Conservation (phyloP, 345 rosid species). For the Hevea brasiliensis region DNA sequence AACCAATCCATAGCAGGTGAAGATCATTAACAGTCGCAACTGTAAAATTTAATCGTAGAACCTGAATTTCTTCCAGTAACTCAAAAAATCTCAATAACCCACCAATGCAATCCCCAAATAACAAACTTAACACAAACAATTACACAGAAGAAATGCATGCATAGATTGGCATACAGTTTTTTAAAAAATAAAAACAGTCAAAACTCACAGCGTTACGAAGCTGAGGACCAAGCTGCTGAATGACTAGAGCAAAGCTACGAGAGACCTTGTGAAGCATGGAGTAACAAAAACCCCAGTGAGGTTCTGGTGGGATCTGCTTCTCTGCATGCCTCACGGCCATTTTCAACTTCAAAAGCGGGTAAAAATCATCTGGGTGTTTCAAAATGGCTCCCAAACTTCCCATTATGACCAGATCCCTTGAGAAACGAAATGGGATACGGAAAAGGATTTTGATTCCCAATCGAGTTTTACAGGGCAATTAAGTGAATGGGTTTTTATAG, state of each 20-base stretch:
- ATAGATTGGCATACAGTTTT: neutral
- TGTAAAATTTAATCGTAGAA: neutral
- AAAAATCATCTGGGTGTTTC: constrained; percentile 80
- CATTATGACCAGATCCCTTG: constrained; percentile 38
- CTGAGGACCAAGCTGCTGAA: constrained; percentile 78
- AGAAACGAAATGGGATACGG: no score
- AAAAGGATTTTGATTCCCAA: no score
- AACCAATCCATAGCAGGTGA: no score
- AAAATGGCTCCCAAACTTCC: constrained; percentile 63
- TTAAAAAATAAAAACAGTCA: no score
- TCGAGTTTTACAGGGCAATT: no score
- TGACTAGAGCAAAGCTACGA: constrained; percentile 80
- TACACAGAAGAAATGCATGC: no score
- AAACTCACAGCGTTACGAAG: constrained; percentile 81
- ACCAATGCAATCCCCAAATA: neutral
- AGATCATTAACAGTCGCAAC: no score
- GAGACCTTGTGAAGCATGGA: constrained; percentile 90
- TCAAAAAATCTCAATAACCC: neutral
- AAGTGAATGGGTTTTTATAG: no score
- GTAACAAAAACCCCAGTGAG: constrained; percentile 92
- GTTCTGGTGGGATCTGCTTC: constrained; percentile 87
- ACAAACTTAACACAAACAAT: neutral
- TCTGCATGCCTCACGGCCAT: constrained; percentile 65
- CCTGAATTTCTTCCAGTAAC: neutral
- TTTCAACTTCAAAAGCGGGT: constrained; percentile 75